Evolutionary conservation across 106 monocot species (phyloP).

Genomic region (Iris macrosiphon): DNA sequence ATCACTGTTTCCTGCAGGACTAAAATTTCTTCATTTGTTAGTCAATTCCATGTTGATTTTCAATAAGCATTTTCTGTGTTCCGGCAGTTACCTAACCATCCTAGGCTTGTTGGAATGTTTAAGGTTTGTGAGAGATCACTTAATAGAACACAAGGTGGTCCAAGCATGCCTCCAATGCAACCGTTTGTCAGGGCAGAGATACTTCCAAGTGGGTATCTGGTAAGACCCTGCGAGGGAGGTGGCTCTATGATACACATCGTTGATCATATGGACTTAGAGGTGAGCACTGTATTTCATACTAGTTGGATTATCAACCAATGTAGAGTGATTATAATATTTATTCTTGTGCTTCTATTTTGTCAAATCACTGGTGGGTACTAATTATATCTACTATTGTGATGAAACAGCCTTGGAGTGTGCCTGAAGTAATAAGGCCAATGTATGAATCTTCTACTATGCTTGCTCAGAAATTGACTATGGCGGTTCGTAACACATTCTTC

Average conservation of each 20-base stretch:
- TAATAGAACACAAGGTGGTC: constrained; percentile 48
- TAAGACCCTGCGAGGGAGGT: constrained; percentile 68
- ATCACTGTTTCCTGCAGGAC: not conserved
- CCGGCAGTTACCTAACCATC: not conserved
- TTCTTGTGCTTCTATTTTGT: not conserved
- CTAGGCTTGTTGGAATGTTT: not conserved
- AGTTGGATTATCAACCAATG: no score
- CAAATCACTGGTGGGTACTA: not conserved
- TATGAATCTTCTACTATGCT: constrained; percentile 66
- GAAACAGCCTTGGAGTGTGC: constrained; percentile 58
- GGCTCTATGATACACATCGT: constrained; percentile 76
- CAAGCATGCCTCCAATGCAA: constrained; percentile 51
- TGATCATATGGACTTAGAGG: constrained; percentile 67
- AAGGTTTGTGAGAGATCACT: constrained; percentile 81
- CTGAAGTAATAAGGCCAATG: constrained; percentile 59
- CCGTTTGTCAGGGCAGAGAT: constrained; percentile 64
- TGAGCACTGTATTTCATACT: no score
- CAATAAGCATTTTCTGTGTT: not conserved
- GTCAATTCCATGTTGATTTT: not conserved
- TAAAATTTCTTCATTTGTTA: not conserved
- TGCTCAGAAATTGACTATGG: constrained; percentile 60
- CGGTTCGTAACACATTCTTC: constrained; percentile 27
- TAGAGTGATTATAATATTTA: no score
- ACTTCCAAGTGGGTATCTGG: constrained; percentile 61
- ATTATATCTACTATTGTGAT: not conserved